phyloP scores from a whole-genome alignment of 345 rosid genomes.

The Linum tenue region DNA sequence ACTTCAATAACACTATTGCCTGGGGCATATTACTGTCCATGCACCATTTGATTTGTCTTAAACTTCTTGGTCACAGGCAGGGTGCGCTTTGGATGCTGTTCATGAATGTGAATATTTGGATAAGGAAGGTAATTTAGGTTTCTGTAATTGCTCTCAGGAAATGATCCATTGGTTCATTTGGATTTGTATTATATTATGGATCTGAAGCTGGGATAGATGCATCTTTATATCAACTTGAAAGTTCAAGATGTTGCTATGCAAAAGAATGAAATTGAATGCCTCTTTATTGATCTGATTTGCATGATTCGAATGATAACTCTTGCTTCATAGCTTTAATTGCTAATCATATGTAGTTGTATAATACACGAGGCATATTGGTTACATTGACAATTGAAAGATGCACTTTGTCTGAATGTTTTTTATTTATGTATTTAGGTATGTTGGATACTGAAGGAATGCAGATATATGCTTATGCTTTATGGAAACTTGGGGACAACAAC shows the following conservation, averaged over 20 bases:
- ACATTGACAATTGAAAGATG: background rate
- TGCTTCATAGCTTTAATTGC: background rate
- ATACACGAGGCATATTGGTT: background rate
- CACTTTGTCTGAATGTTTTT: background rate
- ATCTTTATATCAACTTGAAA: background rate
- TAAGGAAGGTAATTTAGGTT: constrained; percentile 40
- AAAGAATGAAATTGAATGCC: no score
- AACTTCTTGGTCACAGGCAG: constrained; percentile 34
- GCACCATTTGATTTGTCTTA: constrained; percentile 3
- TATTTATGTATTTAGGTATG: constrained; percentile 36
- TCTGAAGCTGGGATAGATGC: background rate
- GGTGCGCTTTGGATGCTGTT: constrained; percentile 50
- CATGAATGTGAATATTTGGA: constrained; percentile 58
- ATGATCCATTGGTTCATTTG: background rate
- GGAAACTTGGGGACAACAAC: constrained; percentile 69
- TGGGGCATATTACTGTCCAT: background rate
- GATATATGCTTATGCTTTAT: constrained; percentile 71
- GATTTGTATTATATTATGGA: background rate
- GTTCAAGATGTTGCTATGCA: background rate
- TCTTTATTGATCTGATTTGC: no score
- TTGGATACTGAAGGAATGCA: constrained; percentile 68
- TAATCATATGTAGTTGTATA: background rate
- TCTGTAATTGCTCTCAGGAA: background rate
- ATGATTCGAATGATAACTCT: background rate
- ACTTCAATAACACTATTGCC: constrained; percentile 2